These are phyloP conservation scores for Panaeolus papilionaceus DNA, from an alignment of 768 basidiomycete species.

Conservation along the genomic window DNA sequence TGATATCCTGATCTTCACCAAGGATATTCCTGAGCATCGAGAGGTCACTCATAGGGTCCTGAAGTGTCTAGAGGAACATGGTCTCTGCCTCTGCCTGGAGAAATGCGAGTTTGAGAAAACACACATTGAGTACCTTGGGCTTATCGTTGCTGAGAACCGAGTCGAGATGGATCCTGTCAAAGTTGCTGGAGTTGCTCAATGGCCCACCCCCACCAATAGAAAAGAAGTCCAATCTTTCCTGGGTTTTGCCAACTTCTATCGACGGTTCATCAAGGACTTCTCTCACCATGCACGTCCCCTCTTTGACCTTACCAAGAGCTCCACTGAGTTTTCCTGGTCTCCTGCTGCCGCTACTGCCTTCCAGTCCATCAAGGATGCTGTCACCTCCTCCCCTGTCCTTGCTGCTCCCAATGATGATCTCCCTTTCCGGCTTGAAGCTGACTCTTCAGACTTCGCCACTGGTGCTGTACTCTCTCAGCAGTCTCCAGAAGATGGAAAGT, in stretches of 20 bases:
- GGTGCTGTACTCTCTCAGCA: conserved; percentile 37
- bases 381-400: conserved; percentile 34
- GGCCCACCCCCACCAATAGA: too few species aligned
- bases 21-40: conserved; percentile 26
- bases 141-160: conserved; percentile 22
- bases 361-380: conserved; percentile 26
- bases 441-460: conserved; percentile 46
- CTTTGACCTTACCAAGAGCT: conserved; percentile 7
- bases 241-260: conserved; percentile 38
- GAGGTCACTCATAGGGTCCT: conserved; percentile 21
- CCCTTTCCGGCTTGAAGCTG: conserved; percentile 21
- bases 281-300: conserved; percentile 22
- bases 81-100: conserved; percentile 39
- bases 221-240: too few species aligned
- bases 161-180: conserved; percentile 41
- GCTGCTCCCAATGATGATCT: not conserved
- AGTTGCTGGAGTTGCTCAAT: not conserved
- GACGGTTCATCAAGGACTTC: conserved; percentile 37
- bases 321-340: not conserved
- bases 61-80: conserved; percentile 28
- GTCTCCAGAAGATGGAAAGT: too few species aligned
- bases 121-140: conserved; percentile 41
- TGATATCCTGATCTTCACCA: conserved; percentile 30
- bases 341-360: conserved; percentile 32
- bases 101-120: not conserved